Evolutionary conservation across 768 basidiomycete genomes (phyloP).

Genomic region (Lactifluus hygrophoroides): DNA sequence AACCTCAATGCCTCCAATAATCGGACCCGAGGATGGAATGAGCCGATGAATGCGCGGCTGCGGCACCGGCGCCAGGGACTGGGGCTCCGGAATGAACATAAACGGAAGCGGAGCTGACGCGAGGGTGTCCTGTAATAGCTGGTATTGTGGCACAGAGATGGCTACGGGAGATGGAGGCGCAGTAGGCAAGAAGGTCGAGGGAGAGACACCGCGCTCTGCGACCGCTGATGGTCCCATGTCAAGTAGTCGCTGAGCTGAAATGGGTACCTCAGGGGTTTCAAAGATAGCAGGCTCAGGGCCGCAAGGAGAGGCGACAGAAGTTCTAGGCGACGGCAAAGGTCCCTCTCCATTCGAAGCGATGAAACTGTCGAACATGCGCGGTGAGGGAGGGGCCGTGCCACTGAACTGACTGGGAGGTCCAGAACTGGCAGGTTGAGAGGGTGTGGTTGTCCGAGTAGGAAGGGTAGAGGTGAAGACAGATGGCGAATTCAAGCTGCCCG

Average conservation of each 20-base stretch:
- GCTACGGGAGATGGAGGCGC: slow-evolving; percentile 21
- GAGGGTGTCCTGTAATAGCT: slow-evolving; percentile 10
- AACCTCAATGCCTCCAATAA: slow-evolving; percentile 89
- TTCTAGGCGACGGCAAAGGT: slow-evolving; percentile 13
- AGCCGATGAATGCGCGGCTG: slow-evolving; percentile 76
- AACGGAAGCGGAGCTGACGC: slow-evolving; percentile 16
- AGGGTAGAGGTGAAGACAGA: slow-evolving; percentile 25
- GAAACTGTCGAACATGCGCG: slow-evolving; percentile 7
- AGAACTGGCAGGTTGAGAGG: slow-evolving; percentile 21
- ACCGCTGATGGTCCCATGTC: neutral
- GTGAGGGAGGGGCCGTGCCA: slow-evolving; percentile 18
- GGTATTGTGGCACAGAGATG: slow-evolving; percentile 12
- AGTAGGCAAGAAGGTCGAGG: slow-evolving; percentile 20
- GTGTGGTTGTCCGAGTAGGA: slow-evolving; percentile 28
- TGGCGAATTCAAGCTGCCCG: slow-evolving; percentile 26
- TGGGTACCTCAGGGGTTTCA: slow-evolving; percentile 3
- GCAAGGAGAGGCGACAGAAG: slow-evolving; percentile 7
- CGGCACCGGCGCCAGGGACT: slow-evolving; percentile 40
- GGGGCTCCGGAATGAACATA: slow-evolving; percentile 50
- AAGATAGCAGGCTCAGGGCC: neutral
- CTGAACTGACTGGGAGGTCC: slow-evolving; percentile 17
- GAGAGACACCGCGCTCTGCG: slow-evolving; percentile 7
- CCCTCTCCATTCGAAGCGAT: slow-evolving; percentile 7
- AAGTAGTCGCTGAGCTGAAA: neutral
- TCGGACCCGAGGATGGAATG: slow-evolving; percentile 78